Conservation (phyloP, 2,329 filamentous ascomycete species). For the Leptographium flavum region DNA sequence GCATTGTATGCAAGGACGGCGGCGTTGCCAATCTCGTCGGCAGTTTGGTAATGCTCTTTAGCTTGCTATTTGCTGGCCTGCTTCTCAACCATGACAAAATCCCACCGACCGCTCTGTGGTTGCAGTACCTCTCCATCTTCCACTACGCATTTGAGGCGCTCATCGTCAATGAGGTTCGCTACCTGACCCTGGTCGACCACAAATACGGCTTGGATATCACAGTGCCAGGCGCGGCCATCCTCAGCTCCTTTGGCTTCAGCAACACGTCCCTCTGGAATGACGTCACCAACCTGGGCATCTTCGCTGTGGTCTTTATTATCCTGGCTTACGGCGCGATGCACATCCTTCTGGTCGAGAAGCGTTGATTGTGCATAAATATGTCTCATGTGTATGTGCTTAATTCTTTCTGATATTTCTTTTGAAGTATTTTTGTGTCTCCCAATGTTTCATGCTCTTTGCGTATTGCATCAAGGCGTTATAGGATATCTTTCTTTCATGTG, state of each 20-base stretch:
- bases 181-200: slow-evolving; percentile 77
- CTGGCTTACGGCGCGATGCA: slow-evolving; percentile 91
- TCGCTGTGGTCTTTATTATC: slow-evolving; percentile 70
- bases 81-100: slow-evolving; percentile 92
- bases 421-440: neutral
- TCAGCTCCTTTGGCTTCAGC: slow-evolving; percentile 90
- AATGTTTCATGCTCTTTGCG: neutral
- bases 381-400: neutral
- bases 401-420: too few species aligned
- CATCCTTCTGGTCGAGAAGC: slow-evolving; percentile 77
- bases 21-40: slow-evolving; percentile 89
- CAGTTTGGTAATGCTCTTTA: slow-evolving; percentile 94
- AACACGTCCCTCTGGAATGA: slow-evolving; percentile 77
- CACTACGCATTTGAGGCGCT: slow-evolving; percentile 94
- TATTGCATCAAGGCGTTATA: neutral
- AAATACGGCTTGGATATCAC: slow-evolving; percentile 96
- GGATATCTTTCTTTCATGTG: neutral
- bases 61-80: slow-evolving; percentile 82
- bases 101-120: slow-evolving; percentile 69
- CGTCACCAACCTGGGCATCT: slow-evolving; percentile 65
- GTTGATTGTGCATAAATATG: slow-evolving; percentile 31
- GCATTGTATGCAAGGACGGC: slow-evolving; percentile 82
- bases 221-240: slow-evolving; percentile 82
- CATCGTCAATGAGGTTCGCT: slow-evolving; percentile 92
- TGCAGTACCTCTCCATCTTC: slow-evolving; percentile 92